Evolutionary conservation across 768 basidiomycete genomes (phyloP).

Genomic region (Mycena rebaudengoi): DNA sequence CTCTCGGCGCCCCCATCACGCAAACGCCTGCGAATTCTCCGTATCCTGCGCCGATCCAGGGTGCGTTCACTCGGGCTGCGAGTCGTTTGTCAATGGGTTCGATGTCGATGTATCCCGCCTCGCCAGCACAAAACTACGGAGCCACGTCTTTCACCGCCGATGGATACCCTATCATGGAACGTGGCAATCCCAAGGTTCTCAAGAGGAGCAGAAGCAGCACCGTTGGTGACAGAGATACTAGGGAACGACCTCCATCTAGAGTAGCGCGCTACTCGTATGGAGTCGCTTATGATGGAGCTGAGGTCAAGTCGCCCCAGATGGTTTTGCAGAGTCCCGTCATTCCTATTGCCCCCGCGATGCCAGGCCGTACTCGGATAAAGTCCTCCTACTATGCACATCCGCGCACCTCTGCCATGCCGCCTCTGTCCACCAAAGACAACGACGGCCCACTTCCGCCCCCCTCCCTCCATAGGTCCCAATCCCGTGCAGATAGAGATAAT

Average conservation of each 20-base stretch:
- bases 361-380: slow-evolving; percentile 71
- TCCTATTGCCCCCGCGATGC: slow-evolving; percentile 28
- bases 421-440: slow-evolving; percentile 33
- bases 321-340: slow-evolving; percentile 35
- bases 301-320: slow-evolving; percentile 53
- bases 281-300: slow-evolving; percentile 64
- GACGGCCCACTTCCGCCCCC: slow-evolving; percentile 37
- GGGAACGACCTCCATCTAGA: slow-evolving; percentile 26
- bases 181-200: slow-evolving; percentile 37
- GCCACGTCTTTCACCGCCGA: slow-evolving; percentile 49
- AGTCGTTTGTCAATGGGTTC: slow-evolving; percentile 54
- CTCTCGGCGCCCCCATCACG: slow-evolving; percentile 24
- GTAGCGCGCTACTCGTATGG: slow-evolving; percentile 43
- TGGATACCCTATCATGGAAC: slow-evolving; percentile 48
- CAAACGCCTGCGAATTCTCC: slow-evolving; percentile 33
- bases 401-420: slow-evolving; percentile 58
- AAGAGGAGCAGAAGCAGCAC: slow-evolving; percentile 30
- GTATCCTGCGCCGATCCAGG: slow-evolving; percentile 43
- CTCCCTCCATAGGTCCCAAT: slow-evolving; percentile 50
- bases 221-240: slow-evolving; percentile 25
- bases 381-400: slow-evolving; percentile 72
- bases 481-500: slow-evolving; percentile 52
- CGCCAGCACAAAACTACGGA: slow-evolving; percentile 42
- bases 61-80: slow-evolving; percentile 44
- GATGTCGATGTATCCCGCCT: slow-evolving; percentile 55